Percentiles rank a stretch among this genome's conserved stretches.
Evolutionary conservation across 2,329 filamentous ascomycete species (phyloP).

Genomic region (Botrytis pseudocinerea): DNA sequence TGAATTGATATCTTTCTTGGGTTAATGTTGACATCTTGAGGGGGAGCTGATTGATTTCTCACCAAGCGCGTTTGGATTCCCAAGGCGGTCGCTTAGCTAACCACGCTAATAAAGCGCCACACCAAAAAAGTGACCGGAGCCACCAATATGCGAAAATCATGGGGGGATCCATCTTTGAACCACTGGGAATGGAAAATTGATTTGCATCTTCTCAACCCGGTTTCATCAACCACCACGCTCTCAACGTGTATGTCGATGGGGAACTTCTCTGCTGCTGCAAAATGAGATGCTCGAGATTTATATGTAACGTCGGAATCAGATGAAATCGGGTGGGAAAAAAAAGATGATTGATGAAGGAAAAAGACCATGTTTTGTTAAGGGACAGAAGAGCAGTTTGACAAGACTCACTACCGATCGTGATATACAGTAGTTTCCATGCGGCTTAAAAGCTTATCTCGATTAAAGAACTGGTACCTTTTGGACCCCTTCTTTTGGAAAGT

Average conservation of each 20-base stretch:
- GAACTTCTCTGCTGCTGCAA: background rate
- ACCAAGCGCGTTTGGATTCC: slow-evolving; percentile 18
- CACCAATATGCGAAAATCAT: slow-evolving; percentile 2
- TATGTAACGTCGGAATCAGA: background rate
- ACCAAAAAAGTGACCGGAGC: background rate
- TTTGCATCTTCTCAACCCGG: background rate
- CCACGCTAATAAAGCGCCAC: slow-evolving; percentile 19
- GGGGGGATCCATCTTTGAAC: background rate
- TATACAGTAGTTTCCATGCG: slow-evolving; percentile 20
- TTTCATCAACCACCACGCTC: background rate
- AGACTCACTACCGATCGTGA: slow-evolving; percentile 23
- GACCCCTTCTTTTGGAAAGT: slow-evolving; percentile 16
- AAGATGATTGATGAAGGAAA: background rate
- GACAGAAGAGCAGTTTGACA: background rate
- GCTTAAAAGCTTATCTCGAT: slow-evolving; percentile 34
- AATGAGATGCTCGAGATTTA: background rate
- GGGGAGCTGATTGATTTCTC: slow-evolving; percentile 24
- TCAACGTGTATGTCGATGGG: background rate
- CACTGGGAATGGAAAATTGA: background rate
- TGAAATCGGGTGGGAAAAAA: slow-evolving; percentile 6
- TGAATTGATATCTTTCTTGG: slow-evolving; percentile 7
- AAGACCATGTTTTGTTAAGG: background rate
- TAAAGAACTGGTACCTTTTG: slow-evolving; percentile 17
- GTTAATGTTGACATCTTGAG: slow-evolving; percentile 16
- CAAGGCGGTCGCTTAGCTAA: slow-evolving; percentile 17